These are phyloP conservation scores for Curvularia lunata DNA, from an alignment of 2,329 filamentous ascomycete species.

Conservation along the genomic window DNA sequence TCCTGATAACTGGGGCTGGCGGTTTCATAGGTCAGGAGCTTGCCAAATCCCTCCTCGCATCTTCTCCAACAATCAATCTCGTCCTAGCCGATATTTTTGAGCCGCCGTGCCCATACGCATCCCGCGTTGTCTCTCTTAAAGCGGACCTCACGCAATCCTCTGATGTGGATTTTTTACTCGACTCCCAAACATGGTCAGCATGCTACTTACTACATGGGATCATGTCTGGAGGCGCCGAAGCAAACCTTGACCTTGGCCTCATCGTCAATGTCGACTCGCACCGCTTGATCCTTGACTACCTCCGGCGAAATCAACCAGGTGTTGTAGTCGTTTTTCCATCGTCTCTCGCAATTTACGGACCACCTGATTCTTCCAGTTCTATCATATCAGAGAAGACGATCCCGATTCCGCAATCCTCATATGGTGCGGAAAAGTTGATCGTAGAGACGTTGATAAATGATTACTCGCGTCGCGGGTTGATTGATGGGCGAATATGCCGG, in stretches of 20 bases:
- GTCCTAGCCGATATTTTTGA: slow-evolving; percentile 1
- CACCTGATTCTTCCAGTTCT: slow-evolving; percentile 55
- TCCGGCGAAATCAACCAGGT: too few species aligned
- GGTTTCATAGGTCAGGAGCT: slow-evolving; percentile 1
- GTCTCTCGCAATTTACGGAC: slow-evolving; percentile 36
- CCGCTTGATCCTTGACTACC: too few species aligned
- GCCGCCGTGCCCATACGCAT: background rate
- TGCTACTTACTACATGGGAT: background rate
- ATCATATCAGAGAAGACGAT: slow-evolving; percentile 21
- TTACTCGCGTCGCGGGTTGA: slow-evolving; percentile 61
- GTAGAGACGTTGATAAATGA: slow-evolving; percentile 66
- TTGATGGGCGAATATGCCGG: slow-evolving; percentile 62
- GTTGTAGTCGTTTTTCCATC: slow-evolving; percentile 1
- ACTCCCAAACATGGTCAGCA: background rate
- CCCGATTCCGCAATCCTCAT: slow-evolving; percentile 63
- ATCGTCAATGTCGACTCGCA: too few species aligned
- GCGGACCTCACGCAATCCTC: too few species aligned
- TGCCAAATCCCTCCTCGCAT: background rate
- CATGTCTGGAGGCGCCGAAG: slow-evolving; percentile 1
- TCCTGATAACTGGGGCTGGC: background rate
- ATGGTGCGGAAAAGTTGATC: slow-evolving; percentile 66
- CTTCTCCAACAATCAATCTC: background rate
- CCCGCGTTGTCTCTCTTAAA: too few species aligned
- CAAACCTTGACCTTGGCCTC: background rate
- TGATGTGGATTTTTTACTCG: background rate